Percentiles rank a stretch among this genome's conserved stretches.
Conservation (phyloP, 2,329 filamentous ascomycete species). For the Phyllosticta citribraziliensis region DNA sequence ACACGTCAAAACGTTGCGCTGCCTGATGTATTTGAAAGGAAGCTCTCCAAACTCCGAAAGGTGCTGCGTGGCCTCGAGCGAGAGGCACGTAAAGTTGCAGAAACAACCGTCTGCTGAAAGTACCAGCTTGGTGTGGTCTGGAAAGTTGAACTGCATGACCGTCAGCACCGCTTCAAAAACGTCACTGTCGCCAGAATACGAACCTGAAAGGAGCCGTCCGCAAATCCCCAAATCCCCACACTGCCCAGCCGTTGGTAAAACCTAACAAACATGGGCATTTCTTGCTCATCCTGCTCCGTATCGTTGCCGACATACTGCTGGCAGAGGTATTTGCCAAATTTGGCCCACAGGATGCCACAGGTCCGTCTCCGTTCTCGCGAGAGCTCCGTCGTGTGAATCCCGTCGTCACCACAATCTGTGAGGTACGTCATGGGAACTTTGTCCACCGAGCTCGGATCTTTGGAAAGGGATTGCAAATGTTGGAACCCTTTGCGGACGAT, state of each 20-base stretch:
- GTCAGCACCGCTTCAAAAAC: constrained; percentile 15
- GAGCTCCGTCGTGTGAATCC: constrained; percentile 54
- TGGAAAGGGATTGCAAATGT: constrained; percentile 60
- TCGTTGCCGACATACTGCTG: constrained; percentile 31
- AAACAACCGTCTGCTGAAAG: constrained; percentile 64
- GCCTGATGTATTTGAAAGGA: constrained; percentile 57
- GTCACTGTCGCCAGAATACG: constrained; percentile 11
- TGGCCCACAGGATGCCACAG: constrained; percentile 53
- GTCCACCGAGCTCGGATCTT: constrained; percentile 37
- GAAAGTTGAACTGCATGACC: constrained; percentile 64
- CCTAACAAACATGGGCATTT: constrained; percentile 47
- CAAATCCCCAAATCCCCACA: constrained; percentile 73
- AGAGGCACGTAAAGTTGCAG: constrained; percentile 69
- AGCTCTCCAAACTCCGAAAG: constrained; percentile 52
- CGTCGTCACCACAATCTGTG: constrained; percentile 57
- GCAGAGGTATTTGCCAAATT: constrained; percentile 62
- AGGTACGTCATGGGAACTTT: constrained; percentile 56
- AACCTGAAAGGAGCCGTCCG: constrained; percentile 69
- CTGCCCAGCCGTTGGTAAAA: constrained; percentile 77
- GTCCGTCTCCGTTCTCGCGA: constrained; percentile 45
- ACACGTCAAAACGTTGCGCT: constrained; percentile 61
- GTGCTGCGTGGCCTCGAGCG: constrained; percentile 57
- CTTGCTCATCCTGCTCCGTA: constrained; percentile 30
- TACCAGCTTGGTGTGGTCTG: constrained; percentile 78
- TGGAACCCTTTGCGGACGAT: constrained; percentile 61